phyloP scores from a whole-genome alignment of 2,329 filamentous ascomycete genomes.

The Phaeosphaeria sp. region DNA sequence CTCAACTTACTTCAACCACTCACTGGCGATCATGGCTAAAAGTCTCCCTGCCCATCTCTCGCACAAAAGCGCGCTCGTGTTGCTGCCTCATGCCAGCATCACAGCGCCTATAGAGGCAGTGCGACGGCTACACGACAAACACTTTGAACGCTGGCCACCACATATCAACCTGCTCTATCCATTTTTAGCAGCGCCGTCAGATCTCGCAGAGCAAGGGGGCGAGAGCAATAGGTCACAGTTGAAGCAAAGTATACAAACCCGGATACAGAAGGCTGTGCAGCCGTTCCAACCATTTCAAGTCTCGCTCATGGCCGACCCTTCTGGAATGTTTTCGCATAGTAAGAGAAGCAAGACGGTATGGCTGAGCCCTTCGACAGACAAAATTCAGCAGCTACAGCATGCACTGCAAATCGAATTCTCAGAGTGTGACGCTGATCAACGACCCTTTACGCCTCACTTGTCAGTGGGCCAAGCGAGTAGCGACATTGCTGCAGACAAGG shows the following conservation, averaged over 20 bases:
- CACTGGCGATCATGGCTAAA: conserved; percentile 13
- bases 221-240: conserved; percentile 2
- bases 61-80: conserved; percentile 32
- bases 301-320: conserved; percentile 25
- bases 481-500: conserved; percentile 11
- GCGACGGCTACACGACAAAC: conserved; percentile 31
- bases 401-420: conserved; percentile 34
- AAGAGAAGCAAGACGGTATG: conserved; percentile 32
- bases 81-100: conserved; percentile 31
- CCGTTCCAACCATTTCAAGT: conserved; percentile 25
- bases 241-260: conserved; percentile 26
- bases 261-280: conserved; percentile 27
- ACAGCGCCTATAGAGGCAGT: conserved; percentile 33
- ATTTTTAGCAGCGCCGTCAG: conserved; percentile 20
- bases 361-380: conserved; percentile 25
- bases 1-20: background rate
- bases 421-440: conserved; percentile 27
- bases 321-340: conserved; percentile 25
- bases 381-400: conserved; percentile 27
- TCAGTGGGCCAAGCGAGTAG: conserved; percentile 34
- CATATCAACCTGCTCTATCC: conserved; percentile 43
- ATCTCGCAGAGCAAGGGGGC: background rate
- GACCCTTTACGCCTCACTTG: conserved; percentile 34
- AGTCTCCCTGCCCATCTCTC: conserved; percentile 31
- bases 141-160: conserved; percentile 38